Evolutionary conservation across 192 early-diverging fungal species (phyloP), one percentile per base, ranked within the genome.

Genomic region (Podila epicladia): DNA sequence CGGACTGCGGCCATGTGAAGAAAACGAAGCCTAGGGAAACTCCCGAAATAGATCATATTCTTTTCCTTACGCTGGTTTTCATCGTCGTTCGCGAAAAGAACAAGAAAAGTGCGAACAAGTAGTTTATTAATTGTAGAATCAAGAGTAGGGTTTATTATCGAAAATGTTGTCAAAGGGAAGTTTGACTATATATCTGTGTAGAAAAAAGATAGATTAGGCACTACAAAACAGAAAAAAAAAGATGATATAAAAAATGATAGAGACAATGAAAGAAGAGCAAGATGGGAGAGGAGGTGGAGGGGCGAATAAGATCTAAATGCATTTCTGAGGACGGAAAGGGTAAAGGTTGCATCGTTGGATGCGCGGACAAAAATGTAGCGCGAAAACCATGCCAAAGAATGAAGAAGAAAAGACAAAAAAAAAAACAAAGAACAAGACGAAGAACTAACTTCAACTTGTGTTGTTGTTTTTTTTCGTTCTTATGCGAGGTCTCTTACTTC

Each of bases 1-100:
- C 64, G 75, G 9, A 49, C 68, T 28, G 69, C 75, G 13, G 75
- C 75, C 4, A 77, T 77, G 28, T 77, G 49, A 38, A 32, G 24
- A 45, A 7, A 15, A 41, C 11, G 33, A 37, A 1, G 9, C 20
- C 20, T 5, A 67, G 28, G 28, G 20, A 67, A 12, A 53, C 31
- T 4, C 20, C 20, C 49, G 13, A 9, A 22, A 22, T 12, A 22
- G 9, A 55, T 9, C 9, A 55, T 24, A 0, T 22, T 53, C 22
- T 6, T 37, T 37, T 37, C 9, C 9, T 37, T 37, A 37, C 13
- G 3, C 7, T 20, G 7, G 4, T 3, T n/a, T 53, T n/a, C n/a
- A 33, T 33, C 50, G 8, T n/a, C n/a, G 6, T 17, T 53, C 50
- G 8, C 35, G 6, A 37, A 37, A 37, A 0, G 37, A 66, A 11